A percentile compares a stretch with the other conserved stretches of the same genome.
Conservation (phyloP, 2,329 filamentous ascomycete species). For the Diaporthe aspalathi region DNA sequence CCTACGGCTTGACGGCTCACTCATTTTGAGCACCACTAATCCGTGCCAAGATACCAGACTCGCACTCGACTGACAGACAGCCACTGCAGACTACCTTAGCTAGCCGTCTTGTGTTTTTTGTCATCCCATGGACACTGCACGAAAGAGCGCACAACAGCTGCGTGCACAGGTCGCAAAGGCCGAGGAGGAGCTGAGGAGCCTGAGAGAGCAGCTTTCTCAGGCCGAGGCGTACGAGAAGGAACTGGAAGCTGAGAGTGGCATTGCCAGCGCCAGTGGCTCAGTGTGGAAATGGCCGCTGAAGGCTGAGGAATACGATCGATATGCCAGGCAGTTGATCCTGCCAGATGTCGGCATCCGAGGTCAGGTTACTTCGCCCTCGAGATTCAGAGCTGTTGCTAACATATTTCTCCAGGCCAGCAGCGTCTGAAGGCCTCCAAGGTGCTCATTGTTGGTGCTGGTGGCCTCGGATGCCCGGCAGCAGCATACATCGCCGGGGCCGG, state of each 20-base stretch:
- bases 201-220: slow-evolving; percentile 58
- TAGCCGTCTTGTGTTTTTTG: background rate
- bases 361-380: slow-evolving; percentile 47
- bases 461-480: slow-evolving; percentile 90
- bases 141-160: slow-evolving; percentile 52
- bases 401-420: slow-evolving; percentile 72
- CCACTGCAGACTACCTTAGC: no score
- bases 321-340: slow-evolving; percentile 91
- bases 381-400: background rate
- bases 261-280: slow-evolving; percentile 6
- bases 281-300: slow-evolving; percentile 74
- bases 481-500: slow-evolving; percentile 94
- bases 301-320: slow-evolving; percentile 82
- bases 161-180: slow-evolving; percentile 58
- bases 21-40: background rate
- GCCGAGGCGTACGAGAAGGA: slow-evolving; percentile 49
- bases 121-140: slow-evolving; percentile 49
- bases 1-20: slow-evolving; percentile 13
- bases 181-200: slow-evolving; percentile 59
- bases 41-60: slow-evolving; percentile 1
- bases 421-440: slow-evolving; percentile 76
- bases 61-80: no score
- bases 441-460: slow-evolving; percentile 87
- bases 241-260: background rate
- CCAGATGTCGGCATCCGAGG: slow-evolving; percentile 82